A percentile compares a stretch with the other conserved stretches of the same genome.
Evolutionary conservation across 805 yeast species (phyloP).

Genomic region (Jamesozyma hellenica): DNA sequence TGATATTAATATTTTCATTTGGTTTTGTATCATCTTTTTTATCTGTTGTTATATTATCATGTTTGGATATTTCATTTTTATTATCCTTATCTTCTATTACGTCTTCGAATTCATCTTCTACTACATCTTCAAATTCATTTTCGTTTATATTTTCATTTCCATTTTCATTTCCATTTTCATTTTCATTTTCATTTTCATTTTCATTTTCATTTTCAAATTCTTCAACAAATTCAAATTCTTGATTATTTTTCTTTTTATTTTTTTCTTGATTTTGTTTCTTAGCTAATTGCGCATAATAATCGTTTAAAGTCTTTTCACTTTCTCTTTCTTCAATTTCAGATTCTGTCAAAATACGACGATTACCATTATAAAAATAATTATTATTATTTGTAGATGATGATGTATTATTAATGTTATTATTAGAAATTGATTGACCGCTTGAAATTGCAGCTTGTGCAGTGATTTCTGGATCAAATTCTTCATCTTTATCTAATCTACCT

Average conservation of each 20-base stretch:
- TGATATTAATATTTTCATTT: neutral
- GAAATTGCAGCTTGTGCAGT: constrained; percentile 17
- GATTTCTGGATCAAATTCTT: constrained; percentile 28
- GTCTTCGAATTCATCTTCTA: constrained; percentile 7
- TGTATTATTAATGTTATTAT: neutral
- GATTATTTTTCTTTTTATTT: constrained; percentile 40
- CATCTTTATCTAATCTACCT: constrained; percentile 47
- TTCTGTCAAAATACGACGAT: constrained; percentile 19
- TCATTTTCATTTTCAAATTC: constrained; percentile 39
- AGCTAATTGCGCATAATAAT: constrained; percentile 68
- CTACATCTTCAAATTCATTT: constrained; percentile 13
- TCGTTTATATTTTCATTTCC: too few species aligned
- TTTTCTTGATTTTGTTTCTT: constrained; percentile 54
- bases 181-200: constrained; percentile 29
- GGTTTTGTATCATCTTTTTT: constrained; percentile 1
- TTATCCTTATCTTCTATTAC: neutral
- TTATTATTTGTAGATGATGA: constrained; percentile 3
- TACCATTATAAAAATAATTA: too few species aligned
- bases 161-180: too few species aligned
- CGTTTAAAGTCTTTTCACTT: constrained; percentile 62
- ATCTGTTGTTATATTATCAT: too few species aligned
- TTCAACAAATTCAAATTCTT: constrained; percentile 38
- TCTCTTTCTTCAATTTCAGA: constrained; percentile 47
- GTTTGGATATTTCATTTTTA: too few species aligned
- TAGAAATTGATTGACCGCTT: constrained; percentile 7